Evolutionary conservation across 495 filamentous ascomycete genomes (phyloP), one percentile per base, ranked within the genome.

Genomic region (Penicillium longicatenatum): DNA sequence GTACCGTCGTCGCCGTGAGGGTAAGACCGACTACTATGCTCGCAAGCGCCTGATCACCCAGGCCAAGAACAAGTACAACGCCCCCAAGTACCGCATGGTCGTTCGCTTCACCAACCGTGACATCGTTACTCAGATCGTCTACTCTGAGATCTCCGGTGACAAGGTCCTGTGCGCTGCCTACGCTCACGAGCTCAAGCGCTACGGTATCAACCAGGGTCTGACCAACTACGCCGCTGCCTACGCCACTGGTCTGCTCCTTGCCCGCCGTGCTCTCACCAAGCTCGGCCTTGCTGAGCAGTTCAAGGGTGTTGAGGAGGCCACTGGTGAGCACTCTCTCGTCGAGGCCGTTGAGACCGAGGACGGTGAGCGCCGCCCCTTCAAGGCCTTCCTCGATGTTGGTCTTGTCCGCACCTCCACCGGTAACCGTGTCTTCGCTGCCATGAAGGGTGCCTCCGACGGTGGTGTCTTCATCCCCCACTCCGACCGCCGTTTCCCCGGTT

Each of bases 31-130:
- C 76, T 99, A 99, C 90, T 98, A 97, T 78, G 94, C 94, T 74
- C 94, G 94, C 82, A 97, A 97, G 88, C 89, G 94, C 71, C 84
- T 99, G 79, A 95, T 96, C 86, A 93, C 91, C 81, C 94, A 99
- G 85, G 94, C 94, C 79, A 99, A 98, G 92, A 98, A 98, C 91
- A 98, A 98, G 86, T 98, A 97, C 89, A 94, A 93, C 78, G 89
- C 93, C 48, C 93, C 94, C 76, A 99, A 99, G 85, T 97, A 99
- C 87, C 90, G 94, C 74, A 89, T 99, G 73, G 94, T 99, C 57
- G 93, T 99, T 73, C 93, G 94, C 77, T 99, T 99, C 90, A 97
- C 95, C 86, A 98, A 98, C 86, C 89, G 91, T 75, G 94, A 98
- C 82, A 95, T 99, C 84, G 86, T 99, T 82, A 86, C 85, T 78